Evolutionary conservation across 2,329 filamentous ascomycete genomes (phyloP), one percentile per base, ranked within the genome.

Genomic region (Tolypocladium ophioglossoides): DNA sequence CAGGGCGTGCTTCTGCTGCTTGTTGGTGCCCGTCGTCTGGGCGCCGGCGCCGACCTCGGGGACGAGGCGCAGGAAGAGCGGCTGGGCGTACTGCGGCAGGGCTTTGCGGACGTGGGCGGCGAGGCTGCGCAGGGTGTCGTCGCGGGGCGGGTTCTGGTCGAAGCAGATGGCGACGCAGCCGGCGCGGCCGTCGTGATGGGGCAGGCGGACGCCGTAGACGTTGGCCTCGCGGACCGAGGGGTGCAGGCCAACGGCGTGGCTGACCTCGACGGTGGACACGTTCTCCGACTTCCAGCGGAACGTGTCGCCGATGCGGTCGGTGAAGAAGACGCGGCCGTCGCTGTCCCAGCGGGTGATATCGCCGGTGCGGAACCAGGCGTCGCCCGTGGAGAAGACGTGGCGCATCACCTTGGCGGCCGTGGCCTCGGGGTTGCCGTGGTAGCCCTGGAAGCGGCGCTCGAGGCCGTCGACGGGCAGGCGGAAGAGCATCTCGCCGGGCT

Each of bases 221-320:
- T 95, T 95, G 35, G 88, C 86, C 71, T 95, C 90, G 35, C 78
- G 73, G 16, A 95, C 76, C 1, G 75, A 74, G 0, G 83, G 74
- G 64, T 91, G 86, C 0, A 75, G 70, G 16, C 87, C 85, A 0
- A 96, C 70, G 0, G 82, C 82, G 64, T 91, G 82, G n/a, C 85
- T 80, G 20, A 95, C 91, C 68, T 96, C 90, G 51, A 80, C 83
- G 0, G 88, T 91, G 3, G 86, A 89, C 1, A 92, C 87, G 62
- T 92, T 92, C 69, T 92, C 87, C 51, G 84, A 85, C 72, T 94
- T 89, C 86, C 86, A 90, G 50, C 86, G 80, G 72, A 86, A 90
- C 0, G 86, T 89, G 64, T 90, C 86, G 54, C 86, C 86, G 57
- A 90, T 85, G 50, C 86, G 84, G 70, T 96, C 91, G 54, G 84